Conservation (phyloP, 139 green algal genomes). For the Chlorella sp. region DNA sequence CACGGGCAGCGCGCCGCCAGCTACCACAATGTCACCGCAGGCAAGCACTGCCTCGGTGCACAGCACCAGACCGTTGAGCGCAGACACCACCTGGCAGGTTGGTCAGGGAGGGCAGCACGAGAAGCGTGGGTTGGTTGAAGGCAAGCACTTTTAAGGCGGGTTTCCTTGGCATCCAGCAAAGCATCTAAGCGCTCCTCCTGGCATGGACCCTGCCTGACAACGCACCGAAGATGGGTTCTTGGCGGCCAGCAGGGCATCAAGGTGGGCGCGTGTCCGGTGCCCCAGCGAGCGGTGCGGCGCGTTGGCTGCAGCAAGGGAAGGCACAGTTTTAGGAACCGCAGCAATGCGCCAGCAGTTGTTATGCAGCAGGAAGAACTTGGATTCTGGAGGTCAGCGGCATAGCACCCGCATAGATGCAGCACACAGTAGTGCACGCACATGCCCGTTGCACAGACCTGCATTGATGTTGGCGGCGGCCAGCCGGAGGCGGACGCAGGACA, state of each 20-base stretch:
- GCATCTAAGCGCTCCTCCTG: too few relatives aligned
- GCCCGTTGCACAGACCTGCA: background rate
- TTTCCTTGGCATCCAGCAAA: too few relatives aligned
- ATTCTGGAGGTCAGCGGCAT: background rate
- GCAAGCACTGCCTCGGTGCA: conserved; percentile 28
- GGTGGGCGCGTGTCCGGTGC: conserved; percentile 55
- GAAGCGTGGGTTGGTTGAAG: background rate
- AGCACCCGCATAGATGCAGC: background rate
- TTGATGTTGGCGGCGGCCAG: conserved; percentile 44
- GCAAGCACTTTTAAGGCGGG: background rate
- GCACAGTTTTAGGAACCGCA: background rate
- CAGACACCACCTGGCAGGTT: background rate
- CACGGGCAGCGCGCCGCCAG: conserved; percentile 8
- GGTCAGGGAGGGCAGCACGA: background rate
- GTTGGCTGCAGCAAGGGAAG: background rate
- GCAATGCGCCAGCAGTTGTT: background rate
- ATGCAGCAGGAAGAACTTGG: background rate
- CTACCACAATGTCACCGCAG: conserved; percentile 36
- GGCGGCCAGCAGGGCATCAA: conserved; percentile 63
- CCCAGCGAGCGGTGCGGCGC: conserved; percentile 61
- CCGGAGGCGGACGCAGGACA: conserved; percentile 47
- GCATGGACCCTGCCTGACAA: background rate
- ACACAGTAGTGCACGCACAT: background rate
- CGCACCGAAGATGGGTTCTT: conserved; percentile 57
- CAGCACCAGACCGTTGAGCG: conserved; percentile 13